A percentile compares a stretch with the other conserved stretches of the same genome.
Conservation (phyloP, 352 stramenopile genomes). For the Pythium dissotocum region DNA sequence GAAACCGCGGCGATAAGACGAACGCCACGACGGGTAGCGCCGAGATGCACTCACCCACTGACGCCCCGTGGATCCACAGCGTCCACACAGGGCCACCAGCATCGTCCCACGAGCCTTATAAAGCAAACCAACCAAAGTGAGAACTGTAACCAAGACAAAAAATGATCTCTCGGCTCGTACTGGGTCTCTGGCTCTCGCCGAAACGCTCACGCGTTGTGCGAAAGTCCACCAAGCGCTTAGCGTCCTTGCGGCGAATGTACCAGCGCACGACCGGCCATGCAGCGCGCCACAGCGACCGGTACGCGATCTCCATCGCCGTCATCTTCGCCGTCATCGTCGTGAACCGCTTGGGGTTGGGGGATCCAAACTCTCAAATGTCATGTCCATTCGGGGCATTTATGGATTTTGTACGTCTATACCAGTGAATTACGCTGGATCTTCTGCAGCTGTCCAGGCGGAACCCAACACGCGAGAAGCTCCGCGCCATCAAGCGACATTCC, state of each 20-base stretch:
- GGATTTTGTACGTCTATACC: neutral
- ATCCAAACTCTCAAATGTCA: neutral
- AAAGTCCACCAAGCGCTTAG: constrained; percentile 32
- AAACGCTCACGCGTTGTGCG: constrained; percentile 54
- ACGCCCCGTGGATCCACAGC: constrained; percentile 74
- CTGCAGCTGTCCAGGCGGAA: neutral
- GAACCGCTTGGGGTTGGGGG: neutral
- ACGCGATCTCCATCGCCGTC: constrained; percentile 30
- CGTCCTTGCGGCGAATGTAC: constrained; percentile 59
- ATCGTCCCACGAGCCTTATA: constrained; percentile 13
- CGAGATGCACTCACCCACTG: constrained; percentile 72
- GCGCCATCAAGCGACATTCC: neutral
- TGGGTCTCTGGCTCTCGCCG: constrained; percentile 37
- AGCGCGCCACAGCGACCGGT: constrained; percentile 53
- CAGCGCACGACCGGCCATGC: constrained; percentile 54
- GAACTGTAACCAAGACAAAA: neutral
- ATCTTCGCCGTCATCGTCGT: neutral
- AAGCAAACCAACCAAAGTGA: neutral
- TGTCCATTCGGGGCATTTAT: neutral
- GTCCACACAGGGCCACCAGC: neutral
- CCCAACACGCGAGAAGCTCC: neutral
- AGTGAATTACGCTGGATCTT: neutral
- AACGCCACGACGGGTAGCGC: constrained; percentile 63
- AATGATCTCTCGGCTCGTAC: constrained; percentile 25
- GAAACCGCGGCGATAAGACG: constrained; percentile 34